Conservation (phyloP, 139 green algal species). For the Coelastrella sp. region DNA sequence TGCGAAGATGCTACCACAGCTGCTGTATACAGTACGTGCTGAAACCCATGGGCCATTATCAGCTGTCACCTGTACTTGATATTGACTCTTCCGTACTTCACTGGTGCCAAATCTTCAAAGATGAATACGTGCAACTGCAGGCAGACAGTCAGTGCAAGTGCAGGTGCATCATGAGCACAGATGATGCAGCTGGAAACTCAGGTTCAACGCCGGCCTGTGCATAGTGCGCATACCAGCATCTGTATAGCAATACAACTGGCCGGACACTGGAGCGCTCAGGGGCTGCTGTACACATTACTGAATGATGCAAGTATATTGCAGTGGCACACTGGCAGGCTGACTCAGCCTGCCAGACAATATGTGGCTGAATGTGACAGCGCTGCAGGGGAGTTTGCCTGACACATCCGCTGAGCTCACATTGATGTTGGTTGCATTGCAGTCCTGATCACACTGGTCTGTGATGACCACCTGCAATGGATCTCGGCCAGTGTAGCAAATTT, state of each 20-base stretch:
- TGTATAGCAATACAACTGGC: neutral
- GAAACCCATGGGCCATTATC: no score
- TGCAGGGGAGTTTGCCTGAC: neutral
- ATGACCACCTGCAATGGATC: constrained; percentile 1
- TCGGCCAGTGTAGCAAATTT: constrained; percentile 2
- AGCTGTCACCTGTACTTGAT: constrained; percentile 31
- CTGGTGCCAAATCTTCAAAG: constrained; percentile 35
- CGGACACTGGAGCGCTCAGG: neutral
- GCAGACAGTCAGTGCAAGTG: no score
- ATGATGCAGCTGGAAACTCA: no score
- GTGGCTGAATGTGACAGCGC: neutral
- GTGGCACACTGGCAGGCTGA: no score
- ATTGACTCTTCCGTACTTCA: neutral
- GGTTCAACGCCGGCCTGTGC: no score
- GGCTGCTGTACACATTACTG: no score
- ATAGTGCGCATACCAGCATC: neutral
- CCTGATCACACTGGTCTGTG: constrained; percentile 28
- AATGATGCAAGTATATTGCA: no score
- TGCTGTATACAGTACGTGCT: no score
- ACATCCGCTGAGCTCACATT: neutral
- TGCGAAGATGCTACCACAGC: neutral
- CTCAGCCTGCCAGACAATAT: neutral
- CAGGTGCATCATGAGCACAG: no score
- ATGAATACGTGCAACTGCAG: constrained; percentile 30
- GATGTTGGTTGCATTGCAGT: constrained; percentile 37